Evolutionary conservation across 805 yeast genomes (phyloP).

Genomic region (Candida nanaspora): DNA sequence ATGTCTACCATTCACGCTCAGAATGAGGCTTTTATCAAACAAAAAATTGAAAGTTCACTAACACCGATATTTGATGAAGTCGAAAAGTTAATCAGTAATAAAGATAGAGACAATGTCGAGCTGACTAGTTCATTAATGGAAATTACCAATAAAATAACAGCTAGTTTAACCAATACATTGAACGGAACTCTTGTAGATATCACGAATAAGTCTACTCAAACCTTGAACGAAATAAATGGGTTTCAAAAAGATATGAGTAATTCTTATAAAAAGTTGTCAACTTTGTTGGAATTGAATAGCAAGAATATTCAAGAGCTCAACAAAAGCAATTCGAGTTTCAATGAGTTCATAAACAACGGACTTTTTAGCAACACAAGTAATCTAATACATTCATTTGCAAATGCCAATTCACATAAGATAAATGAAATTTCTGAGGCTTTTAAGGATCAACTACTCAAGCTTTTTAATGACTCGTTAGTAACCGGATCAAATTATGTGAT

Average conservation of each 20-base stretch:
- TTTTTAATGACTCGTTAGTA: not conserved
- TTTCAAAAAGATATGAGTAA: not conserved
- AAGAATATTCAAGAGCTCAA: too few species aligned
- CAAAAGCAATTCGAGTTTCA: conserved; percentile 4
- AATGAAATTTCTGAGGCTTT: conserved; percentile 1
- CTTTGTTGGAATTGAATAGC: not conserved
- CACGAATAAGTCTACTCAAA: not conserved
- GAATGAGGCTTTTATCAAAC: conserved; percentile 8
- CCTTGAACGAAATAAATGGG: not conserved
- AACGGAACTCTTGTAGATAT: conserved; percentile 8
- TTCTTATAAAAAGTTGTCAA: not conserved
- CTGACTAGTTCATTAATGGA: not conserved
- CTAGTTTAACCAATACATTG: conserved; percentile 1
- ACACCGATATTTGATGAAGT: conserved; percentile 9
- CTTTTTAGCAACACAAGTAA: conserved; percentile 3
- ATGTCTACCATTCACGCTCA: conserved; percentile 14
- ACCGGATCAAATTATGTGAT: not conserved
- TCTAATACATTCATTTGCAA: not conserved
- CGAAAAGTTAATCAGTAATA: not conserved
- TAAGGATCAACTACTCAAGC: not conserved
- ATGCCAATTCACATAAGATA: not conserved
- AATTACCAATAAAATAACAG: not conserved
- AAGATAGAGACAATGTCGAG: conserved; percentile 2
- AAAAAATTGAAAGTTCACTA: conserved; percentile 9
- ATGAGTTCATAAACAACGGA: conserved; percentile 3